Base-by-base conservation (phyloP, 2,329 filamentous ascomycete species). In the Claviceps pusilla region DNA sequence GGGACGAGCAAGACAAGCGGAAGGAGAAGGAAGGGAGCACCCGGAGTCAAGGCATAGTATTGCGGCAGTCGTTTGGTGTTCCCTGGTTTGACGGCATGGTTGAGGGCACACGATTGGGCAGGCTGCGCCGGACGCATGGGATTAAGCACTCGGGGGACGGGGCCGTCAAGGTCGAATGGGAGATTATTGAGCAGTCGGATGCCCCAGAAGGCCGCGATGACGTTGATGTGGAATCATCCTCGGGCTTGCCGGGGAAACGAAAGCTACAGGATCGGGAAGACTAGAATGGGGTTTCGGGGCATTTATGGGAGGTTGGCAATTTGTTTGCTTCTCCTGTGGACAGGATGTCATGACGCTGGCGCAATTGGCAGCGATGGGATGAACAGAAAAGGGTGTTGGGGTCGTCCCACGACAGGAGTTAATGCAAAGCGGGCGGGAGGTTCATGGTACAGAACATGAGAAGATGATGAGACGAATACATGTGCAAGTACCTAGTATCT, bases 61-160 rank as follows among this genome's bases (percentile, higher is more conserved):
- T 68, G 50, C 67, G 73, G 61, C 62, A 87, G 48, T 82, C 81
- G 3, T 87, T 83, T 73, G 84, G 84, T 3, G 77, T 91, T 33
- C 86, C 89, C 0, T 95, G 89, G 87, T 91, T 95, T 60, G 87
- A 95, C 61, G 79, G 80, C 58, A 77, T 95, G 74, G 78, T 94
- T 3, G 79, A 87, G 62, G 84, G 88, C 53, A 90, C 87, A 59
- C 76, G 75, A 43, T 70, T 95, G 46, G 87, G 86, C 2, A 81
- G 76, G 51, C 74, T 86, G 67, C 82, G 80, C 65, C 79, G 79
- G 60, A 77, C 80, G 16, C 77, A 77, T 55, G 77, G 80, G 31
- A 69, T 75, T 39, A 68, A 68, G 49, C 64, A 66, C 51, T 83
- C 78, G 51, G 69, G 71, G n/a, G 82, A 87, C 64, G 84, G 84